phyloP scores from a whole-genome alignment of 331 rosid genomes.

The Quercus phellos region DNA sequence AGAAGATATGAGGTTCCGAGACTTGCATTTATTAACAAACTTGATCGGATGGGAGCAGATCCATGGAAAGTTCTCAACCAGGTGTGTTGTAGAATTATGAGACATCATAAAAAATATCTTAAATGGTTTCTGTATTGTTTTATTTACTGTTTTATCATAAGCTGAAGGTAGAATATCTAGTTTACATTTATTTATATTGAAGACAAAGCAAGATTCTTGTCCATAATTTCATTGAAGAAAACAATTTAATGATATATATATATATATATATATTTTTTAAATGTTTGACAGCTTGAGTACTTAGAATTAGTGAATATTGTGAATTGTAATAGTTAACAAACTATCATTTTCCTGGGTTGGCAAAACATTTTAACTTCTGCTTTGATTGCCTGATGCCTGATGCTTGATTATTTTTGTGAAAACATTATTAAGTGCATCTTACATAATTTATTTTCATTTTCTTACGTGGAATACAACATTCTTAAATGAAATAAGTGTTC shows the following conservation, averaged over 20 bases:
- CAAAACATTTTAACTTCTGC: background rate
- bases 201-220: background rate
- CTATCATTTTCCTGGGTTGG: background rate
- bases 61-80: conserved; percentile 96
- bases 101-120: background rate
- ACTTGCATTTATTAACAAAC: conserved; percentile 91
- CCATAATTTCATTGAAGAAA: background rate
- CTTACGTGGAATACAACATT: background rate
- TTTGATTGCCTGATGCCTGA: background rate
- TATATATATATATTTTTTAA: background rate
- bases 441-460: background rate
- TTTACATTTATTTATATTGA: background rate
- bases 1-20: conserved; percentile 93
- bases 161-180: background rate
- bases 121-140: background rate
- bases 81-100: conserved; percentile 37
- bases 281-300: background rate
- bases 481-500: background rate
- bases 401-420: background rate
- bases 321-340: background rate
- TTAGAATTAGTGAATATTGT: background rate
- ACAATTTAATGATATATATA: background rate
- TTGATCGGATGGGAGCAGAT: conserved; percentile 99
- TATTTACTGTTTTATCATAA: background rate
- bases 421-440: background rate